Evolutionary conservation across 768 basidiomycete genomes (phyloP), one percentile per base, ranked within the genome.

Genomic region (Leccinum boreale): DNA sequence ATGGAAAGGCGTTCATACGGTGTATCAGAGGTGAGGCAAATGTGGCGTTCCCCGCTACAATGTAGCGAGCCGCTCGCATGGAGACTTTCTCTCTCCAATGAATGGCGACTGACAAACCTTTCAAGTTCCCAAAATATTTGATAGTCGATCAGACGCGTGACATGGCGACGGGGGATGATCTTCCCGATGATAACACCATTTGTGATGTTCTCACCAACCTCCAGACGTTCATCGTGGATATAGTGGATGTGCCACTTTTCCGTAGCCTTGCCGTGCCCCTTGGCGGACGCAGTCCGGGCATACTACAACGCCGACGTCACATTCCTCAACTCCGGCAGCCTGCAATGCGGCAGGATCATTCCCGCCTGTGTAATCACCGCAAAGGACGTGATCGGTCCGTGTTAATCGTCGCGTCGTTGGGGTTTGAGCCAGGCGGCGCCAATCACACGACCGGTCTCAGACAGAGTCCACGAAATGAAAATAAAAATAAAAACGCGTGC

Each of bases 201-300:
- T 57, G 36, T 6, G 19, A 24, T 1, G 52, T 60, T 39, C 52
- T 53, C 23, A 24, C 31, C 19, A 8, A 31, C 3, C 33, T 56
- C 9, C 50, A 52, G 29, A 35, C 35, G 4, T 39, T 24, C 28
- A 49, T 45, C 9, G 35, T 24, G n/a, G 24, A 39, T 31, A 42
- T 12, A 4, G 48, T 53, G 19, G 31, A 58, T 26, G 50, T 14
- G 8, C 53, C 42, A 12, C 53, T 58, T 9, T 59, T 60, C 49
- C 21, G 47, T 26, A 39, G 51, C n/a, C n/a, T n/a, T n/a, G 36
- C 46, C 5, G 49, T 56, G 2, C 53, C 57, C 36, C 55, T 61
- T 59, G 3, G 58, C 57, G 21, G 50, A 62, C 53, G 64, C 57
- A 51, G 64, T 58, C 50, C 66, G 67, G 67, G 52, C 53, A 39